Conservation (phyloP, 108 stramenopile genomes). For the Pseudonitzschia multistriata region DNA sequence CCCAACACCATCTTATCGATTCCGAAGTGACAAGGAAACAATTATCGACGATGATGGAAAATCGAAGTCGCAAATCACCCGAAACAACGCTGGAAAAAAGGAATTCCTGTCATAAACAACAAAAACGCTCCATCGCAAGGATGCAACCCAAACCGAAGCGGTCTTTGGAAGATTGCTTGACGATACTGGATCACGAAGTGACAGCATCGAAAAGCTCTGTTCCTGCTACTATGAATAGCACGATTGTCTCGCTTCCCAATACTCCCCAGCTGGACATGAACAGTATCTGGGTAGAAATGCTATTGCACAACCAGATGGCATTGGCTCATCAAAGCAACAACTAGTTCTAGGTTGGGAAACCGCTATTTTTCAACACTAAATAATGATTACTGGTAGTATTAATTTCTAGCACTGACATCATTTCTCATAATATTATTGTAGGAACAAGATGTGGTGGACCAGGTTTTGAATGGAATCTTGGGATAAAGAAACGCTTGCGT, state of each 20-base stretch:
- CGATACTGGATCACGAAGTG: slow-evolving; percentile 1
- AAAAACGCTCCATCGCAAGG: neutral
- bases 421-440: too few relatives aligned
- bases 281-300: slow-evolving; percentile 16
- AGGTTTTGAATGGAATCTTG: too few relatives aligned
- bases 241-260: neutral
- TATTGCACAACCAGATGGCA: slow-evolving; percentile 5
- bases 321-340: neutral
- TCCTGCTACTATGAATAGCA: neutral
- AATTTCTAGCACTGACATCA: too few relatives aligned
- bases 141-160: slow-evolving; percentile 10
- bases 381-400: too few relatives aligned
- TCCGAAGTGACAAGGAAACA: neutral
- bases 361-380: too few relatives aligned
- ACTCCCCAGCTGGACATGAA: slow-evolving; percentile 11
- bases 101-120: too few relatives aligned
- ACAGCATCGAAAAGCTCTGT: neutral
- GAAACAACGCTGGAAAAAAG: too few relatives aligned
- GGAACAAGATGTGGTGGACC: too few relatives aligned
- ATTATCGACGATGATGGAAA: neutral
- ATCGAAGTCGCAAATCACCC: too few relatives aligned
- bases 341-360: too few relatives aligned
- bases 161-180: slow-evolving; percentile 10
- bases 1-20: neutral
- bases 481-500: too few relatives aligned